phyloP scores from a whole-genome alignment of 1,139 yeast species.

The Geotrichum restrictum region DNA sequence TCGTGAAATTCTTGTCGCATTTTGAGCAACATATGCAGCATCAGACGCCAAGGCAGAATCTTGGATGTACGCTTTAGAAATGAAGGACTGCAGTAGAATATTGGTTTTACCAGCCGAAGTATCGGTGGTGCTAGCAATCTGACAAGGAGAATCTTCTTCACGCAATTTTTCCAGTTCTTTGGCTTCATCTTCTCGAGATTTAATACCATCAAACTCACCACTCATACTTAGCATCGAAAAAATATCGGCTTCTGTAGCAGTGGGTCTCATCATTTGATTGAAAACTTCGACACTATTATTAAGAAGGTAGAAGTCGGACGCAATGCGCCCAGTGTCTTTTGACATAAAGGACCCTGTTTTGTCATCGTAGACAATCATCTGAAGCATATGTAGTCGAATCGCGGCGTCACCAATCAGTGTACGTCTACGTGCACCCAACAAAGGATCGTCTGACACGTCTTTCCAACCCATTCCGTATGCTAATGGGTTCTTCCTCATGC shows the following conservation, averaged over 20 bases:
- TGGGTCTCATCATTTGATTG: slow-evolving; percentile 76
- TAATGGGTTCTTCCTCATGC: slow-evolving; percentile 93
- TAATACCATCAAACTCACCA: slow-evolving; percentile 88
- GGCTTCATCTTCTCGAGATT: slow-evolving; percentile 82
- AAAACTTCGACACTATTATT: slow-evolving; percentile 86
- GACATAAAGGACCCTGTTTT: slow-evolving; percentile 72
- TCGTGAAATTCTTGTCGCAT: slow-evolving; percentile 86
- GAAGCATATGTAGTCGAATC: slow-evolving; percentile 70
- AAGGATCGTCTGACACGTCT: slow-evolving; percentile 78
- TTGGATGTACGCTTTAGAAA: slow-evolving; percentile 66
- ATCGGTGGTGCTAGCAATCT: slow-evolving; percentile 72
- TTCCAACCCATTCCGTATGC: slow-evolving; percentile 91
- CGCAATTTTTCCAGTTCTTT: slow-evolving; percentile 59
- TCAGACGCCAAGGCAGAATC: slow-evolving; percentile 86
- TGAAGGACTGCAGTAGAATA: slow-evolving; percentile 78
- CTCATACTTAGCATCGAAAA: slow-evolving; percentile 87
- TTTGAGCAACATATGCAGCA: slow-evolving; percentile 90
- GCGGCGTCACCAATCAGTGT: slow-evolving; percentile 78
- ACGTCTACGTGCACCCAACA: slow-evolving; percentile 66
- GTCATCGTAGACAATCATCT: slow-evolving; percentile 92
- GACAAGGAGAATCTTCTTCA: slow-evolving; percentile 64
- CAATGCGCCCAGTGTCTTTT: slow-evolving; percentile 89
- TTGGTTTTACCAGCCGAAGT: slow-evolving; percentile 85
- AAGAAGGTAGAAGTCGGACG: slow-evolving; percentile 86
- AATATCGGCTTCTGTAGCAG: slow-evolving; percentile 89